These are phyloP conservation scores for Cicer cuneatum DNA, from an alignment of 306 rosid genomes.

Conservation along the genomic window DNA sequence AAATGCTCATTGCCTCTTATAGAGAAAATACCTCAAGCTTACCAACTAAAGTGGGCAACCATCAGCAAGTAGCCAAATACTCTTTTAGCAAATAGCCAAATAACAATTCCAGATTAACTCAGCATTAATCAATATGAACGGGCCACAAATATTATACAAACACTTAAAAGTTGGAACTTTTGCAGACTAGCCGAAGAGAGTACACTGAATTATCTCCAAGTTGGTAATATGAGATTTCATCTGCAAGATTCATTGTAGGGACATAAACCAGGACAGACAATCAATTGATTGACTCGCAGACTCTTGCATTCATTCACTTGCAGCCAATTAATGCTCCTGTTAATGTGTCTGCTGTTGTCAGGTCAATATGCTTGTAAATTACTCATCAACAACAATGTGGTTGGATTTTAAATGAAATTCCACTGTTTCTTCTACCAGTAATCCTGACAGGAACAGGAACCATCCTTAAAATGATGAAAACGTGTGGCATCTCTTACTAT, in stretches of 20 bases:
- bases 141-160: no score
- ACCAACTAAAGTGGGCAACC: conserved; percentile 9
- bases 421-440: conserved; percentile 66
- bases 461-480: conserved; percentile 86
- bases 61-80: neutral
- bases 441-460: conserved; percentile 81
- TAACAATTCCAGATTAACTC: conserved; percentile 3
- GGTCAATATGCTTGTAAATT: neutral
- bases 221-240: conserved; percentile 11
- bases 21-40: conserved; percentile 17
- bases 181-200: neutral
- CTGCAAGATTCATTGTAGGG: conserved; percentile 1
- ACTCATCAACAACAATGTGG: conserved; percentile 15
- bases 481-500: conserved; percentile 78
- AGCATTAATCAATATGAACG: conserved; percentile 17
- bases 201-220: conserved; percentile 12
- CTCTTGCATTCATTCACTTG: conserved; percentile 14
- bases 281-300: neutral
- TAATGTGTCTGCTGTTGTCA: neutral
- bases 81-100: neutral
- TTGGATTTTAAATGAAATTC: conserved; percentile 20
- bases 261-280: neutral
- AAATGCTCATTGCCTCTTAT: conserved; percentile 8
- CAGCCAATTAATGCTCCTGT: conserved; percentile 17
- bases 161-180: conserved; percentile 9